Conservation (phyloP, 306 rosid genomes). For the Rubus idaeus region DNA sequence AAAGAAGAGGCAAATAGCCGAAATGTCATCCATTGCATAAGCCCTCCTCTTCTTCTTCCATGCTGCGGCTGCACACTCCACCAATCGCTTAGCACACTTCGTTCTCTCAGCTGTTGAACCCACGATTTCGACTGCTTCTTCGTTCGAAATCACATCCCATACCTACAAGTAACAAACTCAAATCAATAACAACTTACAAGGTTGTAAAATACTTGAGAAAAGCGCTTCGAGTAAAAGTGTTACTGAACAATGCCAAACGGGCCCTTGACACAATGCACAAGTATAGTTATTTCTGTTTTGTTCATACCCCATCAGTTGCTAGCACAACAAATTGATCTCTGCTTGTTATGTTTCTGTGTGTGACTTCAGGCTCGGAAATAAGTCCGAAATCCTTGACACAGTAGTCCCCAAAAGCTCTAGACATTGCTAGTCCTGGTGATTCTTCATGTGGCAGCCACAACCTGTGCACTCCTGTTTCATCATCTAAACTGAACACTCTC, state of each 20-base stretch:
- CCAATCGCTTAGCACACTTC: slow-evolving; percentile 63
- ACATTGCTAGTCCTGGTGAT: slow-evolving; percentile 86
- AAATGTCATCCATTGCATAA: slow-evolving; percentile 85
- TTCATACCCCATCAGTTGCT: slow-evolving; percentile 90
- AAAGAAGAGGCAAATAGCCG: slow-evolving; percentile 91
- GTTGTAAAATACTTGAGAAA: not conserved
- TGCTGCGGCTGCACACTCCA: slow-evolving; percentile 64
- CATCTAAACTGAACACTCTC: slow-evolving; percentile 68
- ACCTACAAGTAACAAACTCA: slow-evolving; percentile 43
- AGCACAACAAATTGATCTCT: slow-evolving; percentile 76
- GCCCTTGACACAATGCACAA: too few species aligned
- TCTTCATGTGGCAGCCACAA: slow-evolving; percentile 77
- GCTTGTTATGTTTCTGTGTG: slow-evolving; percentile 54
- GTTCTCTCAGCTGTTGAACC: slow-evolving; percentile 53
- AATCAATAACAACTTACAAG: not conserved
- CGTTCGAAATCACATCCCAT: slow-evolving; percentile 91
- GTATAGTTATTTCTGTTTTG: not conserved
- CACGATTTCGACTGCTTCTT: slow-evolving; percentile 91
- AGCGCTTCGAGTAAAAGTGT: not conserved
- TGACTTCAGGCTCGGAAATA: slow-evolving; percentile 85
- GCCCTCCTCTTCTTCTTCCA: slow-evolving; percentile 89
- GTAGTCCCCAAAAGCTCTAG: slow-evolving; percentile 91
- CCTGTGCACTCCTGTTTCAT: slow-evolving; percentile 83
- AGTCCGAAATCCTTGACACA: slow-evolving; percentile 78
- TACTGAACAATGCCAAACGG: not conserved